phyloP scores from a whole-genome alignment of 345 rosid genomes.

The Murraya koenigii region DNA sequence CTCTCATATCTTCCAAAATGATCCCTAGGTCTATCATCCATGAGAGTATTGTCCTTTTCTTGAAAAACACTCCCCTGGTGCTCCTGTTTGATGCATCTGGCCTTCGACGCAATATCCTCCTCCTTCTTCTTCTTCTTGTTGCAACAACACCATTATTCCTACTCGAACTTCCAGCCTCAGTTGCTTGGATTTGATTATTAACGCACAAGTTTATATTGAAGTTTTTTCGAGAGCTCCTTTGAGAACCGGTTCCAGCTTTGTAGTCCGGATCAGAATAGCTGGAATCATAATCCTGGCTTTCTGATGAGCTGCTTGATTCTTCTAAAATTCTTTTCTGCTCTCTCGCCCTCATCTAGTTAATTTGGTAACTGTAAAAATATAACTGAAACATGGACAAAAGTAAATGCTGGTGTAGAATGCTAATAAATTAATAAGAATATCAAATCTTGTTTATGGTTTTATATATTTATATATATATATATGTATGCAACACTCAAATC shows the following conservation, averaged over 20 bases:
- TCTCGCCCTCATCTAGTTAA: background rate
- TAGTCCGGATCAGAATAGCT: conserved; percentile 10
- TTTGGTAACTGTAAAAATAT: background rate
- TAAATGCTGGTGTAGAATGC: background rate
- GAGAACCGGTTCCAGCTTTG: background rate
- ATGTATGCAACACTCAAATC: too few species aligned
- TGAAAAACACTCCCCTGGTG: background rate
- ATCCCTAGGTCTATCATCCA: conserved; percentile 17
- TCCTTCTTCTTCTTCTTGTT: background rate
- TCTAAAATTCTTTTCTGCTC: background rate
- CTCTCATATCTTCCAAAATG: background rate
- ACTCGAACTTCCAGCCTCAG: background rate
- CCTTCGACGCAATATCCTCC: background rate
- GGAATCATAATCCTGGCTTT: conserved; percentile 1
- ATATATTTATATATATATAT: too few species aligned
- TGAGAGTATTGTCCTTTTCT: conserved; percentile 13
- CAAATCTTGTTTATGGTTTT: too few species aligned
- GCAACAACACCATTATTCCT: background rate
- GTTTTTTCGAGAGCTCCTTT: background rate
- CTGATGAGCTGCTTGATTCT: background rate
- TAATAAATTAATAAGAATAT: background rate
- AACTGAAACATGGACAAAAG: conserved; percentile 4
- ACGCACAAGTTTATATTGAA: background rate
- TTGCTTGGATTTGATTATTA: background rate
- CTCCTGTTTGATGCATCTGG: background rate